A percentile compares a stretch with the other conserved stretches of the same genome.
phyloP scores from a whole-genome alignment of 306 rosid species.

The Medicago lupulina region DNA sequence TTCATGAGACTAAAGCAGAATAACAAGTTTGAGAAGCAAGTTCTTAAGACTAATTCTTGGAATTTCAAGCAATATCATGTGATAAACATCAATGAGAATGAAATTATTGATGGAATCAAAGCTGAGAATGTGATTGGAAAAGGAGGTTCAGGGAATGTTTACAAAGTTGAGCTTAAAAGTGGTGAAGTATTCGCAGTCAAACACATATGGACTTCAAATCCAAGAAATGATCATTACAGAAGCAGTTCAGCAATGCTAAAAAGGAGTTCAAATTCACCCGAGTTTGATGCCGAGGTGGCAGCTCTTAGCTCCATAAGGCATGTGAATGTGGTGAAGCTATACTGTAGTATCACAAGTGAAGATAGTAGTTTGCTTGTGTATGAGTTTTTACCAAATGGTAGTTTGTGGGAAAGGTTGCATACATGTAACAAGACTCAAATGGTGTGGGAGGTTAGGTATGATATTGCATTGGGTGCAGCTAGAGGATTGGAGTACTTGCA shows the following conservation, averaged over 20 bases:
- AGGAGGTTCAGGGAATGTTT: slow-evolving; percentile 94
- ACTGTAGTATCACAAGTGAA: slow-evolving; percentile 89
- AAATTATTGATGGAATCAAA: slow-evolving; percentile 63
- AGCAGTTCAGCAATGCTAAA: slow-evolving; percentile 69
- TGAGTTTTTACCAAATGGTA: slow-evolving; percentile 88
- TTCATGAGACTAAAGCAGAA: slow-evolving; percentile 53
- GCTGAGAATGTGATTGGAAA: slow-evolving; percentile 74
- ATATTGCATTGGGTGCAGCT: slow-evolving; percentile 85
- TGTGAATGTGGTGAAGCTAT: slow-evolving; percentile 89
- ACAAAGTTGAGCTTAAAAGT: slow-evolving; percentile 59
- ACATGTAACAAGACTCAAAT: slow-evolving; percentile 55
- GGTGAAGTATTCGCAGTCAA: slow-evolving; percentile 78
- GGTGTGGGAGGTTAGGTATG: slow-evolving; percentile 84
- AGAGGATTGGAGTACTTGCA: slow-evolving; percentile 89
- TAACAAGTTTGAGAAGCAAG: slow-evolving; percentile 44
- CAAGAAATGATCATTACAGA: slow-evolving; percentile 40
- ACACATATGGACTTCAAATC: slow-evolving; percentile 72
- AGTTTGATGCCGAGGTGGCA: slow-evolving; percentile 84
- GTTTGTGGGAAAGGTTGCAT: slow-evolving; percentile 88
- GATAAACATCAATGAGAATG: slow-evolving; percentile 69
- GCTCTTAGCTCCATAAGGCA: slow-evolving; percentile 87
- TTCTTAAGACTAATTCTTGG: slow-evolving; percentile 64
- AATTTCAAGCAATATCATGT: slow-evolving; percentile 71
- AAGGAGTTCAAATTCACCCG: slow-evolving; percentile 50
- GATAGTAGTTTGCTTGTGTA: slow-evolving; percentile 83